A percentile compares a stretch with the other conserved stretches of the same genome.
Conservation (phyloP, 345 rosid genomes). For the Combretum micranthum region DNA sequence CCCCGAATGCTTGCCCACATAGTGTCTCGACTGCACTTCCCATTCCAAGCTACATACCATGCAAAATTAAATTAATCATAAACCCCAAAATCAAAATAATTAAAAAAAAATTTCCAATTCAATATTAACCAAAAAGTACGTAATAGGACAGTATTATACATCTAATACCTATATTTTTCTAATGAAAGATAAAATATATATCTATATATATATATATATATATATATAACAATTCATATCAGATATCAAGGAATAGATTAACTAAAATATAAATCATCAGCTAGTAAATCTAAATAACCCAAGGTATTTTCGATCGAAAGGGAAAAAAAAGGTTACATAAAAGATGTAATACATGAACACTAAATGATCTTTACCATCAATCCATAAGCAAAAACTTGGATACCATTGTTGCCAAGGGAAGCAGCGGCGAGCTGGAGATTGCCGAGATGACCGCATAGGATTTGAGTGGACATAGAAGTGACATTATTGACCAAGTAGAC, state of each 20-base stretch:
- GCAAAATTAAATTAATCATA: background rate
- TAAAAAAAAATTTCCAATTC: too few relatives aligned
- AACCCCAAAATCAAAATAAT: background rate
- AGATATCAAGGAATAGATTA: background rate
- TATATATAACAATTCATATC: too few relatives aligned
- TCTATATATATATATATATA: too few relatives aligned
- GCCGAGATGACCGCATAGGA: constrained; percentile 57
- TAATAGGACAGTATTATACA: too few relatives aligned
- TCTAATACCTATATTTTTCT: too few relatives aligned
- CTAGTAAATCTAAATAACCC: too few relatives aligned
- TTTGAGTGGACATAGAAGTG: constrained; percentile 50
- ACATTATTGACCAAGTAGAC: constrained; percentile 56
- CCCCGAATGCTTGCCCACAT: constrained; percentile 83
- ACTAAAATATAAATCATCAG: too few relatives aligned
- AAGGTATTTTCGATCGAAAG: too few relatives aligned
- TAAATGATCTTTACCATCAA: constrained; percentile 29
- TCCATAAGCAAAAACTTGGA: constrained; percentile 44
- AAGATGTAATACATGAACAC: background rate
- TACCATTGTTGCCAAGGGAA: constrained; percentile 53
- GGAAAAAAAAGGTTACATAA: too few relatives aligned
- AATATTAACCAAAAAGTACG: too few relatives aligned
- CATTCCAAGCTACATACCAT: constrained; percentile 45
- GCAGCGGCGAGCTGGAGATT: constrained; percentile 58
- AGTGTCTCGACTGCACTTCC: constrained; percentile 84
- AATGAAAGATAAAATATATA: too few relatives aligned